These are phyloP conservation scores for Lipomyces yamadae DNA, from an alignment of 805 yeast genomes.

Conservation along the genomic window DNA sequence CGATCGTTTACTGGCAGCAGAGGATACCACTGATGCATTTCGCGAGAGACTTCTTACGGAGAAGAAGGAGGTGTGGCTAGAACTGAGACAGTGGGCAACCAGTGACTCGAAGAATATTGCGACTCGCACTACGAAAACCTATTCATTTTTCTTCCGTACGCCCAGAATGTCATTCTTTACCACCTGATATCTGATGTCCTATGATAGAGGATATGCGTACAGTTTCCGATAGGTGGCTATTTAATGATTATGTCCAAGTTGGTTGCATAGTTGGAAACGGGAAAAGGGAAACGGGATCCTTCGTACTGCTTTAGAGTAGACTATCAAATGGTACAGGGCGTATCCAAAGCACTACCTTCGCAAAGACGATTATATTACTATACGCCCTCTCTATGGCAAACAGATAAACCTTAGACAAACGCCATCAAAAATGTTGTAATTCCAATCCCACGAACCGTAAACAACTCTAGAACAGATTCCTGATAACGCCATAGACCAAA, in stretches of 20 bases:
- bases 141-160: not conserved
- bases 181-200: not conserved
- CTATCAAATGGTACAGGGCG: too few relatives aligned
- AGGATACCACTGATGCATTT: not conserved
- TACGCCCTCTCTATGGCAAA: not conserved
- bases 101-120: slow-evolving; percentile 2
- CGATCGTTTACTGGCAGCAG: not conserved
- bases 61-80: not conserved
- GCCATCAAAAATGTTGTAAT: not conserved
- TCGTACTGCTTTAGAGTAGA: too few relatives aligned
- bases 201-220: too few relatives aligned
- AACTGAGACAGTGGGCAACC: not conserved
- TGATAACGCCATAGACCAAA: not conserved
- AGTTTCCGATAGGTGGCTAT: not conserved
- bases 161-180: not conserved
- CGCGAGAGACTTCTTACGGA: not conserved
- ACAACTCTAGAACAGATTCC: not conserved
- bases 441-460: not conserved
- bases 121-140: not conserved
- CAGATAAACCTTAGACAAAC: not conserved
- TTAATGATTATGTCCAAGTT: not conserved
- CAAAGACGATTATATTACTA: too few relatives aligned
- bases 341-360: too few relatives aligned
- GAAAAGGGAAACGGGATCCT: too few relatives aligned
- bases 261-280: too few relatives aligned